Evolutionary conservation across 2,329 filamentous ascomycete species (phyloP).

Genomic region (Diplodia seriata): DNA sequence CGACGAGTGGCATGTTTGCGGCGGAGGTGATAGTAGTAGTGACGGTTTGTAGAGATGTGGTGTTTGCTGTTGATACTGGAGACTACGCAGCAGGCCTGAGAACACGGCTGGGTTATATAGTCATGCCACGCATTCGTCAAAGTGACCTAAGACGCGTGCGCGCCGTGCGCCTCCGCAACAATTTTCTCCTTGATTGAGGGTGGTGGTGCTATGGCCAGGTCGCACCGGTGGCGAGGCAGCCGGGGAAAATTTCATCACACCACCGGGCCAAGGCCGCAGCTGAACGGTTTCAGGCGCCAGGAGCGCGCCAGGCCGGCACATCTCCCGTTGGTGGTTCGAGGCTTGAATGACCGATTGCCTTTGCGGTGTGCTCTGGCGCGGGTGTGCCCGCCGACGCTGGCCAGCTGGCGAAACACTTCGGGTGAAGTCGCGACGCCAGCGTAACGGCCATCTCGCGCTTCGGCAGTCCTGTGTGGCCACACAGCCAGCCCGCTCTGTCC

Average conservation of each 20-base stretch:
- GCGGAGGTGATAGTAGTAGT: too few relatives aligned
- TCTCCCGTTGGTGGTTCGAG: constrained; percentile 33
- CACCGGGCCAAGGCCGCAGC: constrained; percentile 23
- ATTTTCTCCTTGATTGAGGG: constrained; percentile 9
- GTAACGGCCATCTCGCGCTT: not conserved
- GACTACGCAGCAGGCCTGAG: constrained; percentile 21
- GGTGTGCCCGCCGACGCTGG: not conserved
- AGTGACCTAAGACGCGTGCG: not conserved
- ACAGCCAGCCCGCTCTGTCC: not conserved
- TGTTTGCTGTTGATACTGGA: constrained; percentile 20
- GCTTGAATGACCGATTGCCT: constrained; percentile 26
- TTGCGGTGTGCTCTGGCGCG: constrained; percentile 12
- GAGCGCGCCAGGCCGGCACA: constrained; percentile 22
- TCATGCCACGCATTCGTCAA: constrained; percentile 2
- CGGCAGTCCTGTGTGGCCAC: not conserved
- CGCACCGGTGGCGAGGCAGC: constrained; percentile 18
- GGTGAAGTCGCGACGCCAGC: constrained; percentile 30
- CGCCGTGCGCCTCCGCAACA: constrained; percentile 2
- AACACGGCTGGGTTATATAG: constrained; percentile 9
- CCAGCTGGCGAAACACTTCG: constrained; percentile 14
- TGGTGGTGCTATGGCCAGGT: constrained; percentile 24
- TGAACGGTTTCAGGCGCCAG: constrained; percentile 13
- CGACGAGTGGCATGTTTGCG: constrained; percentile 8
- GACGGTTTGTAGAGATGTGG: not conserved
- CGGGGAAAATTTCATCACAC: constrained; percentile 19